Evolutionary conservation across 73 alveolate species (phyloP).

Genomic region (Paramecium sonneborni): DNA sequence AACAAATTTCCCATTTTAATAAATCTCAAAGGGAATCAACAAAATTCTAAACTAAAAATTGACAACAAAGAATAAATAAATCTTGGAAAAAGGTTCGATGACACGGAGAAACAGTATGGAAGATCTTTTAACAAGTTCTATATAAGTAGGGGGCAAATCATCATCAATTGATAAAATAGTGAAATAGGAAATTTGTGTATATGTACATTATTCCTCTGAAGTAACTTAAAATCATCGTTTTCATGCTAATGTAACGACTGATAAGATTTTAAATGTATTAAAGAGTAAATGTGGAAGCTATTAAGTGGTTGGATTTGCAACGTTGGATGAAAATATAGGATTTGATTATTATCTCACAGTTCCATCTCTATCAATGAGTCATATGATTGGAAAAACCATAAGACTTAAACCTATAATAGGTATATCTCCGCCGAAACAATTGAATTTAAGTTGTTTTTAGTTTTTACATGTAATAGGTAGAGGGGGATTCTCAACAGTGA

Average conservation of each 20-base stretch:
- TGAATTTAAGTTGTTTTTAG: slow-evolving; percentile 72
- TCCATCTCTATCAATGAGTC: slow-evolving; percentile 33
- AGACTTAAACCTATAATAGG: slow-evolving; percentile 1
- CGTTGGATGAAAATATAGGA: slow-evolving; percentile 52
- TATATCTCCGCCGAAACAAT: neutral
- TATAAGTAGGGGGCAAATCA: neutral
- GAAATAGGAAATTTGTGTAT: neutral
- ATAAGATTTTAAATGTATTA: neutral
- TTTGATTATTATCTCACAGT: slow-evolving; percentile 55
- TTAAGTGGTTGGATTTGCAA: neutral
- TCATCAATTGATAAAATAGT: slow-evolving; percentile 3
- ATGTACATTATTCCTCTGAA: neutral
- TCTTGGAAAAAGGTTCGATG: slow-evolving; percentile 36
- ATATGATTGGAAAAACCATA: neutral
- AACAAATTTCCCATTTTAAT: slow-evolving; percentile 23
- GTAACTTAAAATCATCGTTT: neutral
- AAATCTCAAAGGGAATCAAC: slow-evolving; percentile 13
- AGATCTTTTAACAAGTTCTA: slow-evolving; percentile 14
- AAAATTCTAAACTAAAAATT: neutral
- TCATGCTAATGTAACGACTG: neutral
- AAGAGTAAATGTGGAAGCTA: neutral
- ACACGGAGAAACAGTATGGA: slow-evolving; percentile 37
- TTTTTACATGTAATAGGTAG: slow-evolving; percentile 79
- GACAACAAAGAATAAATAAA: neutral
- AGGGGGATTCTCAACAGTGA: slow-evolving; percentile 85